phyloP scores from a whole-genome alignment of 2,329 filamentous ascomycete species.

The Sordariomycetes sp. region DNA sequence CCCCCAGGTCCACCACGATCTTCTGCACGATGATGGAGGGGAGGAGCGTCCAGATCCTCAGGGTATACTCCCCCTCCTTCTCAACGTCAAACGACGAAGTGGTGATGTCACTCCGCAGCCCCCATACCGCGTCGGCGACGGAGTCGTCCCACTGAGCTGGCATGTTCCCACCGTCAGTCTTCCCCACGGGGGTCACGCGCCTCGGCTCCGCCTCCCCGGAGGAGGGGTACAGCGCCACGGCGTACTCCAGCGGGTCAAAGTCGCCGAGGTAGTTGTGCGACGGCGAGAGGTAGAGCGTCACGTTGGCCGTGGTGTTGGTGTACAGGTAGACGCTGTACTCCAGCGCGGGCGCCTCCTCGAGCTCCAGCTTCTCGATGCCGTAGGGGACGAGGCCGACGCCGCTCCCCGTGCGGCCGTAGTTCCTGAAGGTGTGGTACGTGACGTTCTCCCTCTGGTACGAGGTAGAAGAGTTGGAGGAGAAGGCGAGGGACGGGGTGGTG shows the following conservation, averaged over 20 bases:
- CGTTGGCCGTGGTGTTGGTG: conserved; percentile 29
- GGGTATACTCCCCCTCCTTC: conserved; percentile 28
- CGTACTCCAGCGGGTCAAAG: conserved; percentile 34
- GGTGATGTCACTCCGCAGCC: conserved; percentile 26
- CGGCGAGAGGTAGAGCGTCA: conserved; percentile 36
- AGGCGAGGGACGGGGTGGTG: conserved; percentile 11
- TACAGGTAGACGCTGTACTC: conserved; percentile 51
- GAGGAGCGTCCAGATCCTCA: conserved; percentile 36
- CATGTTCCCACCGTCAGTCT: conserved; percentile 24
- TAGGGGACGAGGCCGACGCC: conserved; percentile 44
- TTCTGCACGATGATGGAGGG: conserved; percentile 42
- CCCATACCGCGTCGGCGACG: conserved; percentile 32
- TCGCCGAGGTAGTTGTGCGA: conserved; percentile 39
- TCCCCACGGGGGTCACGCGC: conserved; percentile 25
- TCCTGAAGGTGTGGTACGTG: conserved; percentile 37
- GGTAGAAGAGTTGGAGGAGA: conserved; percentile 9
- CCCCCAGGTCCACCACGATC: conserved; percentile 40
- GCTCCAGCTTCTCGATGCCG: conserved; percentile 31
- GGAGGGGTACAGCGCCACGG: conserved; percentile 28
- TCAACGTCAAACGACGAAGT: conserved; percentile 27
- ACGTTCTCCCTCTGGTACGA: conserved; percentile 11
- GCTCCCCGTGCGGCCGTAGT: conserved; percentile 43
- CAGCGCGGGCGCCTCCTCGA: conserved; percentile 36
- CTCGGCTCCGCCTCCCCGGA: conserved; percentile 16
- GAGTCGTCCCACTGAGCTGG: conserved; percentile 26